Percentiles rank a stretch among this genome's conserved stretches.
These are phyloP conservation scores for Vitis hybrid DNA, from an alignment of 177 flowering plant species.

Conservation along the genomic window DNA sequence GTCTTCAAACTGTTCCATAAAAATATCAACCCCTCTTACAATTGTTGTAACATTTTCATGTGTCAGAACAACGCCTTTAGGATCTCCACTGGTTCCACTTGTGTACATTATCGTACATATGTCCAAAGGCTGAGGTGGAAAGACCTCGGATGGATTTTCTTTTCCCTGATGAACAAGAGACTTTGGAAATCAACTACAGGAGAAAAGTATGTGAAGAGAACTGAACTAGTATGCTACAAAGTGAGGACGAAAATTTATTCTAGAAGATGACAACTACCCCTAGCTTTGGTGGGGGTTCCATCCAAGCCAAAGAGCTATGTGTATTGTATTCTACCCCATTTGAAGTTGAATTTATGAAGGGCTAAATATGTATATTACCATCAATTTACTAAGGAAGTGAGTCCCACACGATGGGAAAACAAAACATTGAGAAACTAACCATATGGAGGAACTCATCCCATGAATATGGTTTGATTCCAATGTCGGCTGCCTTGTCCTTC, in stretches of 20 bases:
- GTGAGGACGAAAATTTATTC: neutral
- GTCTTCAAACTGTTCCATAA: constrained; percentile 87
- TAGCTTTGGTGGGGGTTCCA: too few relatives aligned
- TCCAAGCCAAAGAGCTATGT: too few relatives aligned
- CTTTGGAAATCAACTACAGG: constrained; percentile 1
- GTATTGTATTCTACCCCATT: too few relatives aligned
- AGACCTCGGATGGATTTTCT: constrained; percentile 46
- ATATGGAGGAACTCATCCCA: constrained; percentile 77
- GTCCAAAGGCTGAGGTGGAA: constrained; percentile 54
- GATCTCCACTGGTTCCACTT: constrained; percentile 96
- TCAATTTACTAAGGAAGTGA: too few relatives aligned
- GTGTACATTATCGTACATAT: constrained; percentile 95
- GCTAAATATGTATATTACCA: too few relatives aligned
- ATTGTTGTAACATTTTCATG: constrained; percentile 60
- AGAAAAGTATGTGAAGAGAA: neutral
- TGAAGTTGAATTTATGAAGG: too few relatives aligned
- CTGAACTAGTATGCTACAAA: neutral
- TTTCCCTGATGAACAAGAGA: constrained; percentile 55
- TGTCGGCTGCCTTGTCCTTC: constrained; percentile 30
- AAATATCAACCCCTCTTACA: constrained; percentile 70
- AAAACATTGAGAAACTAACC: constrained; percentile 39
- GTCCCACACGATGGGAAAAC: neutral
- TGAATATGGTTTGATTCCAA: constrained; percentile 58
- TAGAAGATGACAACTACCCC: too few relatives aligned
- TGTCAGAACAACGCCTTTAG: constrained; percentile 90